A percentile compares a stretch with the other conserved stretches of the same genome.
Evolutionary conservation across 2,329 filamentous ascomycete species (phyloP).

Genomic region (Paecilomyces fulvus): DNA sequence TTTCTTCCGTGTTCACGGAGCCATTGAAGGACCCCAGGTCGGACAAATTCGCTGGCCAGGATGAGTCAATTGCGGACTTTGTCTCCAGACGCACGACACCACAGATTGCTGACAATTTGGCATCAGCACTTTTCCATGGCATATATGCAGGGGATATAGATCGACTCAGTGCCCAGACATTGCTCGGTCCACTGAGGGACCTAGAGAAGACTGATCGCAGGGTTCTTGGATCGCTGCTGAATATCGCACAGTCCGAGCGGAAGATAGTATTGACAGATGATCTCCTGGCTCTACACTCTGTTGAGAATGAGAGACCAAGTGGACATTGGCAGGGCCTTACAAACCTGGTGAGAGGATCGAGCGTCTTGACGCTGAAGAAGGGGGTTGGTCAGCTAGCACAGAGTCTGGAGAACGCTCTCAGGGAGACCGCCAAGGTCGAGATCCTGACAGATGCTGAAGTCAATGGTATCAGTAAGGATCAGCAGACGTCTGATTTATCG

Average conservation of each 20-base stretch:
- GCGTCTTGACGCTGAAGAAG: slow-evolving; percentile 35
- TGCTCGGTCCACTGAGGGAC: slow-evolving; percentile 45
- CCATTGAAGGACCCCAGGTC: slow-evolving; percentile 23
- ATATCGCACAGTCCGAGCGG: slow-evolving; percentile 3
- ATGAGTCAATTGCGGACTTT: slow-evolving; percentile 67
- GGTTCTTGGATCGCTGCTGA: slow-evolving; percentile 11
- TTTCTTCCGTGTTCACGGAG: slow-evolving; percentile 27
- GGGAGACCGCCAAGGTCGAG: slow-evolving; percentile 49
- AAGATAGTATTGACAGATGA: slow-evolving; percentile 17
- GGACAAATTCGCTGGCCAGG: slow-evolving; percentile 31
- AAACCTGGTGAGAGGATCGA: slow-evolving; percentile 15
- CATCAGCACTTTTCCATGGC: slow-evolving; percentile 71
- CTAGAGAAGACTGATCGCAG: slow-evolving; percentile 32
- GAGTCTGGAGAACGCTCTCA: slow-evolving; percentile 46
- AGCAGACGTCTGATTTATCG: slow-evolving; percentile 11
- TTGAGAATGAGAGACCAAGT: slow-evolving; percentile 7
- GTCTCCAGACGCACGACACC: slow-evolving; percentile 48
- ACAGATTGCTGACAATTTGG: slow-evolving; percentile 58
- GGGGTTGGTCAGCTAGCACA: slow-evolving; percentile 58
- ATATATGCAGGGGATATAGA: slow-evolving; percentile 88
- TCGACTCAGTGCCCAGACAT: slow-evolving; percentile 63
- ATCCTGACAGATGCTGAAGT: slow-evolving; percentile 47
- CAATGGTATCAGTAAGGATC: slow-evolving; percentile 31
- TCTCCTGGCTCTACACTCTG: slow-evolving; percentile 14
- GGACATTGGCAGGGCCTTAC: slow-evolving; percentile 11